Base-by-base conservation (phyloP, 306 rosid genomes). In the Cajanus cajan region DNA sequence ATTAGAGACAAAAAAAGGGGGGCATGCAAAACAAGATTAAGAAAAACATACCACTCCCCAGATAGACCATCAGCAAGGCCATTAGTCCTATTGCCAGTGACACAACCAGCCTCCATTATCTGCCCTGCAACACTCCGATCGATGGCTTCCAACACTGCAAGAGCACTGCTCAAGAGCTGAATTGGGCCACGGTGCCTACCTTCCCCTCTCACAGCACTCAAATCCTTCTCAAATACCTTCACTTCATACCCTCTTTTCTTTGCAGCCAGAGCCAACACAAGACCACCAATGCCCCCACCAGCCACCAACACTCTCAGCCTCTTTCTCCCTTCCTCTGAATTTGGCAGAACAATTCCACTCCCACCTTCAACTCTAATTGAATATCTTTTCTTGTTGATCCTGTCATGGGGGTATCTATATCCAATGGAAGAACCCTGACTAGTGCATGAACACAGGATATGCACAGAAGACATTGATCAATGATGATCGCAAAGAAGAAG, bases 21-120 rank as follows among this genome's bases (percentile, higher is more conserved):
- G n/a, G n/a, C n/a, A n/a, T n/a, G 0, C 14, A 4, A 45, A 44
- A 2, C 1, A 63, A 70, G 2, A 5, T 25, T 4, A 54, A 18
- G 7, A 3, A 43, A 0, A 9, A 36, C 28, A 50, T 71, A 83
- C 89, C 89, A 86, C 11, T 86, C 89, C 11, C 87, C 87, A 28
- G 87, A 79, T 12, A 82, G 14, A 34, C 89, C 89, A 83, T 86
- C 89, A 39, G 89, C 87, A 19, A 86, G 62, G 74, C 89, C 87
- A 83, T 86, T 86, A 61, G n/a, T 79, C 80, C 87, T 82, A 67
- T 86, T 80, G 13, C 86, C 89, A 45, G 85, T 86, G 28, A 86
- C 85, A 64, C 89, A 82, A 33, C 89, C 89, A 0, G 77, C 86
- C 25, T 86, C 86, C 69, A 47, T 79, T 0, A 86, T 71, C 74